Evolutionary conservation across 2,329 filamentous ascomycete species (phyloP).

Genomic region (Arthrobotrys megalospora): DNA sequence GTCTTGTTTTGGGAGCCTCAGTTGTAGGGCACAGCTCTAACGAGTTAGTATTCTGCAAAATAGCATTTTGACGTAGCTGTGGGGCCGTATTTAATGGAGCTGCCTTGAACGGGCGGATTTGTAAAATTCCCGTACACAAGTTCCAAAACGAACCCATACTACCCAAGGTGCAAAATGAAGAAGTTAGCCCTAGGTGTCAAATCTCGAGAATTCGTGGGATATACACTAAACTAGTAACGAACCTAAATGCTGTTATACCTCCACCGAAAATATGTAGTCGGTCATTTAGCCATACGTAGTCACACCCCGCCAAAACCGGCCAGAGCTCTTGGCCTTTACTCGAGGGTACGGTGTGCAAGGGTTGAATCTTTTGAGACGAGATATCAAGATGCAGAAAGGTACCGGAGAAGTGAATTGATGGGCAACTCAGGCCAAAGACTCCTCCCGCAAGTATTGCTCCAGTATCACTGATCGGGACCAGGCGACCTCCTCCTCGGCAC

Average conservation of each 20-base stretch:
- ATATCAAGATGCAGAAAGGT: constrained; percentile 37
- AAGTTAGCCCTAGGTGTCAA: neutral
- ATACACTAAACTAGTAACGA: neutral
- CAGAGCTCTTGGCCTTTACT: neutral
- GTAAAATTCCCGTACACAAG: constrained; percentile 68
- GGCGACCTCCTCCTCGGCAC: constrained; percentile 69
- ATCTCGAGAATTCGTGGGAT: neutral
- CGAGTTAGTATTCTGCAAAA: neutral
- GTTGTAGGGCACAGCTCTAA: neutral
- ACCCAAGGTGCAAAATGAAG: constrained; percentile 77
- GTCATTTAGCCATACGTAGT: constrained; percentile 34
- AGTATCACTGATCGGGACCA: constrained; percentile 66
- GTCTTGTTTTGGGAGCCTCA: neutral
- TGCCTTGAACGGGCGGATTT: neutral
- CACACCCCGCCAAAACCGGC: constrained; percentile 38
- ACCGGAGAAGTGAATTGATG: constrained; percentile 33
- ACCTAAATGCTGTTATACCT: constrained; percentile 54
- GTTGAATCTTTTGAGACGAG: neutral
- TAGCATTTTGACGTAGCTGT: neutral
- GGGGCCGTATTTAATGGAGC: neutral
- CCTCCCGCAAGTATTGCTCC: constrained; percentile 62
- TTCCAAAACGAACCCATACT: constrained; percentile 93
- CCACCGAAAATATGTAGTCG: constrained; percentile 50
- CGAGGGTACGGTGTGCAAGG: neutral
- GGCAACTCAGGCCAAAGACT: constrained; percentile 59